Conservation (phyloP, 805 yeast species). For the Nakazawaea ambrosiae region DNA sequence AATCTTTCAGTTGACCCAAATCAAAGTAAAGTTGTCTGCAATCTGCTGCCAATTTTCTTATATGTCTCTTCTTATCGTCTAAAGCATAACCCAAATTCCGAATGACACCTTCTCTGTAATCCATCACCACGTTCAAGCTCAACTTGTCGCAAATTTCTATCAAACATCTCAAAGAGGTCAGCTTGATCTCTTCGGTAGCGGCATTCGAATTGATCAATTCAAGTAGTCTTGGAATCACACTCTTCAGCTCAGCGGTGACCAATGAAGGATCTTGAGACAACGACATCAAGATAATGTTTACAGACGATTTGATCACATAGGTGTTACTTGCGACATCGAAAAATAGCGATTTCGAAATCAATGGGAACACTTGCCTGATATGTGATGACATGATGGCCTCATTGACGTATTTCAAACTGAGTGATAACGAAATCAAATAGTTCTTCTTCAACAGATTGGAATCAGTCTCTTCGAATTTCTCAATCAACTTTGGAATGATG, state of each 20-base stretch:
- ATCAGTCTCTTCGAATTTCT: constrained; percentile 28
- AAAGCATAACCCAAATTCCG: constrained; percentile 41
- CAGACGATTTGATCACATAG: constrained; percentile 16
- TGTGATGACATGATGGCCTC: constrained; percentile 57
- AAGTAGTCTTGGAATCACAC: constrained; percentile 50
- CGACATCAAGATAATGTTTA: constrained; percentile 18
- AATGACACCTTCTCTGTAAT: constrained; percentile 45
- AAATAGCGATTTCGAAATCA: constrained; percentile 58
- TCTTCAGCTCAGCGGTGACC: constrained; percentile 45
- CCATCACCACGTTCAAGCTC: constrained; percentile 30
- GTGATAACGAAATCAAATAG: constrained; percentile 59
- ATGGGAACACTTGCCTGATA: constrained; percentile 58
- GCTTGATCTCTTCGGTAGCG: constrained; percentile 39
- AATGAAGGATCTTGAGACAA: constrained; percentile 28
- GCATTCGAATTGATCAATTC: constrained; percentile 21
- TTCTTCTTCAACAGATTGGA: constrained; percentile 31
- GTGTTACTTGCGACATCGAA: constrained; percentile 21
- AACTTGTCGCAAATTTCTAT: constrained; percentile 33
- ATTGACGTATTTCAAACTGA: constrained; percentile 60
- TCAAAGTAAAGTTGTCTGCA: constrained; percentile 75
- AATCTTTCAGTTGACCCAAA: constrained; percentile 20
- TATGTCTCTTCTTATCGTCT: constrained; percentile 68
- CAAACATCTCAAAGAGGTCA: constrained; percentile 51
- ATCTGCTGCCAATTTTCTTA: constrained; percentile 71
- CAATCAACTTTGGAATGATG: constrained; percentile 49